phyloP scores from a whole-genome alignment of 345 rosid species.

The Camelina sativa region DNA sequence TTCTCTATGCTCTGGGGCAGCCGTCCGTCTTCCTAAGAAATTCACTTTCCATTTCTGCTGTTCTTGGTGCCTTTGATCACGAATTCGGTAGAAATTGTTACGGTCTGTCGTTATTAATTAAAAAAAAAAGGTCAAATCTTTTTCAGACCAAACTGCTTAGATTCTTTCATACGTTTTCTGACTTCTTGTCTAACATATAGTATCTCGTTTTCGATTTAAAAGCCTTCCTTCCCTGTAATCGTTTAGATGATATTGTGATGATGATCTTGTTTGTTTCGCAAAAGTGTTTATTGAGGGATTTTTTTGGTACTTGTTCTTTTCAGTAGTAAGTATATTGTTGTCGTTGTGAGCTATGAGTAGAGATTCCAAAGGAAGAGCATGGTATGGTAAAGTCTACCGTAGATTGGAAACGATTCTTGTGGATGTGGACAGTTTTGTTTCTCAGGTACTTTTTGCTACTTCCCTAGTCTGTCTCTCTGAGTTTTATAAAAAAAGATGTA shows the following conservation, averaged over 20 bases:
- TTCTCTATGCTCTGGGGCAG: not conserved
- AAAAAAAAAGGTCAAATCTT: not conserved
- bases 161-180: not conserved
- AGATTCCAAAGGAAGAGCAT: slow-evolving; percentile 55
- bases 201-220: slow-evolving; percentile 15
- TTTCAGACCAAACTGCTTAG: slow-evolving; percentile 17
- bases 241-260: not conserved
- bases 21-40: not conserved
- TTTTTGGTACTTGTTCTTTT: not conserved
- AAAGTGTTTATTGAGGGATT: slow-evolving; percentile 3
- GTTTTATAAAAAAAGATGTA: not conserved
- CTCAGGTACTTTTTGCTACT: slow-evolving; percentile 38
- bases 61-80: slow-evolving; percentile 31
- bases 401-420: slow-evolving; percentile 68
- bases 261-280: slow-evolving; percentile 9
- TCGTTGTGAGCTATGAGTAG: slow-evolving; percentile 52
- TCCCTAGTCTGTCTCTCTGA: not conserved
- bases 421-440: slow-evolving; percentile 65
- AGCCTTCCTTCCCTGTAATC: slow-evolving; percentile 6
- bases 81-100: slow-evolving; percentile 13
- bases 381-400: slow-evolving; percentile 70
- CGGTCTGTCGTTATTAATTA: too few relatives aligned
- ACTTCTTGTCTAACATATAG: slow-evolving; percentile 15
- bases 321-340: slow-evolving; percentile 2
- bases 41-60: slow-evolving; percentile 3